Conservation (phyloP, 2,329 filamentous ascomycete genomes). For the Colletotrichum simmondsii region DNA sequence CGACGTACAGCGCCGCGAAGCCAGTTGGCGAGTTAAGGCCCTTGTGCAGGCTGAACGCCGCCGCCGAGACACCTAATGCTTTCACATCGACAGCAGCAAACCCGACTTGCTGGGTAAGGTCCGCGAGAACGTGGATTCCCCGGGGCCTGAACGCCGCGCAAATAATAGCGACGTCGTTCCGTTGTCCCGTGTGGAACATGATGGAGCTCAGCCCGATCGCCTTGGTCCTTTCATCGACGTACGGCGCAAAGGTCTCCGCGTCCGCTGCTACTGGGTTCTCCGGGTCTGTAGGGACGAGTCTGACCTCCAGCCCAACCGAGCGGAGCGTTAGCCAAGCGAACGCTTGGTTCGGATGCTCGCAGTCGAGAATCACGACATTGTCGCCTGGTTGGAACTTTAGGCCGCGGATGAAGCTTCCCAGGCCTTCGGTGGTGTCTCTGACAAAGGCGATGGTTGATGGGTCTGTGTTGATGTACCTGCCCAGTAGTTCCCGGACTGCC, state of each 20-base stretch:
- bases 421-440: slow-evolving; percentile 46
- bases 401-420: slow-evolving; percentile 41
- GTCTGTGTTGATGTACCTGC: slow-evolving; percentile 42
- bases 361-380: slow-evolving; percentile 45
- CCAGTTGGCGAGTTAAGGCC: slow-evolving; percentile 45
- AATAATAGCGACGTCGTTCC: slow-evolving; percentile 43
- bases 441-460: slow-evolving; percentile 41
- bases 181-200: slow-evolving; percentile 46
- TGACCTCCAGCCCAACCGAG: slow-evolving; percentile 41
- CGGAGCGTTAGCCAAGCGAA: slow-evolving; percentile 44
- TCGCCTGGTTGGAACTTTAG: slow-evolving; percentile 41
- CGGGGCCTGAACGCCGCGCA: slow-evolving; percentile 38
- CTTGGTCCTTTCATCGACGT: slow-evolving; percentile 42
- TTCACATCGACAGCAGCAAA: slow-evolving; percentile 42
- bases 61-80: slow-evolving; percentile 41
- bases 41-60: slow-evolving; percentile 46
- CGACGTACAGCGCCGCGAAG: slow-evolving; percentile 43
- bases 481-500: slow-evolving; percentile 35
- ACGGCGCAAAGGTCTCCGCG: slow-evolving; percentile 41
- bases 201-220: slow-evolving; percentile 45
- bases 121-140: slow-evolving; percentile 45
- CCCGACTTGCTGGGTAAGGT: slow-evolving; percentile 46
- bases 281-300: slow-evolving; percentile 37
- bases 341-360: slow-evolving; percentile 45
- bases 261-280: slow-evolving; percentile 28